Evolutionary conservation across 495 filamentous ascomycete species (phyloP).

Genomic region (Entonaema liquescens): DNA sequence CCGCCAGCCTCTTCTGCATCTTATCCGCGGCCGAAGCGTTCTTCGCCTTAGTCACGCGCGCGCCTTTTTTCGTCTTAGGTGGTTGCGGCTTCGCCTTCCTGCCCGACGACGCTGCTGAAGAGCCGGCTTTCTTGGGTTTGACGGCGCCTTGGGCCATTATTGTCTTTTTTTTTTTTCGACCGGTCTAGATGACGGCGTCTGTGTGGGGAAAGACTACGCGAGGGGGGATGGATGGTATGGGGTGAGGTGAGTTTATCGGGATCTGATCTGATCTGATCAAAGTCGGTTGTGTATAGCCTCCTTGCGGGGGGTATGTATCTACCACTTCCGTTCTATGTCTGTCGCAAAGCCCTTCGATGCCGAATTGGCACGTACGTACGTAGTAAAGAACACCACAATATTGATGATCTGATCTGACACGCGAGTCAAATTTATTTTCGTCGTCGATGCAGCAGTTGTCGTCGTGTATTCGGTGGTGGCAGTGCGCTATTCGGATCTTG

Average conservation of each 20-base stretch:
- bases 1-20: conserved; percentile 52
- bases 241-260: background rate
- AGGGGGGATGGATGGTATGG: background rate
- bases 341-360: background rate
- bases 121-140: conserved; percentile 48
- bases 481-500: conserved; percentile 10
- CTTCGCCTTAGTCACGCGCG: conserved; percentile 50
- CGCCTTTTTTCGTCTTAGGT: conserved; percentile 47
- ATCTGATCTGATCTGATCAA: background rate
- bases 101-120: conserved; percentile 33
- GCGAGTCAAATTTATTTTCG: background rate
- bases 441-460: background rate
- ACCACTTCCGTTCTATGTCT: conserved; percentile 22
- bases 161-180: background rate
- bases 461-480: conserved; percentile 17
- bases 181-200: background rate
- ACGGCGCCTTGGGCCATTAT: conserved; percentile 58
- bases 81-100: conserved; percentile 47
- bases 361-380: background rate
- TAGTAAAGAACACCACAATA: background rate
- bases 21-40: conserved; percentile 51
- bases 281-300: background rate
- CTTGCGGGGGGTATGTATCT: background rate
- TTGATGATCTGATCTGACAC: no score
- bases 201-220: conserved; percentile 4